These are phyloP conservation scores for Raphanus raphanistrum DNA, from an alignment of 345 rosid genomes.

Conservation along the genomic window DNA sequence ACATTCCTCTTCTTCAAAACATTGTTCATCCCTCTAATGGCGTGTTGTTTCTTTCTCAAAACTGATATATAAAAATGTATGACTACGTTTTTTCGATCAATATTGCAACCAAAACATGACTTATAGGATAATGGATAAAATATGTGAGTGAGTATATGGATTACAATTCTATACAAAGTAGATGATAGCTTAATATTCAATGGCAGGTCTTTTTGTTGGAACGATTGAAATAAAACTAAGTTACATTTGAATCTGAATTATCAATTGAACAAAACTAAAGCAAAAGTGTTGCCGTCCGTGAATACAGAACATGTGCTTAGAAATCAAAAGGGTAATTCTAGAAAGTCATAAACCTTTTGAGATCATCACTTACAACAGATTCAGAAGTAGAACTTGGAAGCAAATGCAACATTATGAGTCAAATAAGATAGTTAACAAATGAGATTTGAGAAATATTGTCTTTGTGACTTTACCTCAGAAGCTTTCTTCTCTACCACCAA, in stretches of 20 bases:
- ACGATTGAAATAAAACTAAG: not conserved
- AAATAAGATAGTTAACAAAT: not conserved
- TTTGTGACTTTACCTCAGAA: conserved; percentile 25
- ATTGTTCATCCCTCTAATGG: conserved; percentile 10
- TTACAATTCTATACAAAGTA: not conserved
- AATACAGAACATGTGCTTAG: conserved; percentile 9
- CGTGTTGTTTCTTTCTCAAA: conserved; percentile 6
- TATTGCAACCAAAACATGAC: not conserved
- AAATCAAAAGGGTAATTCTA: not conserved
- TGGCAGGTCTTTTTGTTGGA: not conserved
- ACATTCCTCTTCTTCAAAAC: conserved; percentile 25
- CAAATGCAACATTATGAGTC: conserved; percentile 8
- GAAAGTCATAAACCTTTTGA: conserved; percentile 7
- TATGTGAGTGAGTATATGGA: not conserved
- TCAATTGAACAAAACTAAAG: conserved; percentile 4
- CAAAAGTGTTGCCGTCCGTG: not conserved
- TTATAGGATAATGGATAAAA: not conserved
- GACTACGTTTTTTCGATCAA: not conserved
- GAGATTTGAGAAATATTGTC: not conserved
- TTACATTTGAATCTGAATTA: conserved; percentile 15
- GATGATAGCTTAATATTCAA: not conserved
- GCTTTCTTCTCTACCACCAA: conserved; percentile 5
- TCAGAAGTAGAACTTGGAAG: conserved; percentile 4
- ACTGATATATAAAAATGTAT: not conserved
- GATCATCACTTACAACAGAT: not conserved